These are phyloP conservation scores for Yarrowia sp. DNA, from an alignment of 805 yeast genomes.

Conservation along the genomic window DNA sequence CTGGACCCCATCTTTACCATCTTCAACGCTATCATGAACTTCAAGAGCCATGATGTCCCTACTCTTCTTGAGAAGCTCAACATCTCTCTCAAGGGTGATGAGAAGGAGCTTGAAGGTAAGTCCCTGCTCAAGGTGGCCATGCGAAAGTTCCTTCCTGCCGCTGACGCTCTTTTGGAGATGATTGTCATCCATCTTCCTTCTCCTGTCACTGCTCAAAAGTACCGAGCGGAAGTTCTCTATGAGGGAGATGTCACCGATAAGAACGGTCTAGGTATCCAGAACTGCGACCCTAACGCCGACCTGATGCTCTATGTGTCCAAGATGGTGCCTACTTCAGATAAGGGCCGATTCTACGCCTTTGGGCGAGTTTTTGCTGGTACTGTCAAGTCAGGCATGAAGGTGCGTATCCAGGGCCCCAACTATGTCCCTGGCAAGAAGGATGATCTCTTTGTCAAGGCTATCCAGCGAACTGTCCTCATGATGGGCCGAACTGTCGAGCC, in stretches of 20 bases:
- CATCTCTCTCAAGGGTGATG: slow-evolving; percentile 91
- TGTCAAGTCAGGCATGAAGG: slow-evolving; percentile 97
- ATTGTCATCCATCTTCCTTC: slow-evolving; percentile 98
- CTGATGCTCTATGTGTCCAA: slow-evolving; percentile 99
- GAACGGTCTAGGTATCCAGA: slow-evolving; percentile 88
- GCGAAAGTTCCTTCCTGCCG: slow-evolving; percentile 99
- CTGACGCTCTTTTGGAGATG: slow-evolving; percentile 99
- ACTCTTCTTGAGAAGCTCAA: slow-evolving; percentile 90
- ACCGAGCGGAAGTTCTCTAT: slow-evolving; percentile 99
- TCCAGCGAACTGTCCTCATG: slow-evolving; percentile 99
- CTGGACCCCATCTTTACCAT: slow-evolving; percentile 98
- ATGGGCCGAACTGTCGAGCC: slow-evolving; percentile 99
- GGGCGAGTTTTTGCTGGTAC: slow-evolving; percentile 99
- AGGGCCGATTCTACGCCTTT: slow-evolving; percentile 99
- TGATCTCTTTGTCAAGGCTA: slow-evolving; percentile 93
- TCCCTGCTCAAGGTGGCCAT: slow-evolving; percentile 96
- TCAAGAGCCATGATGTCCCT: slow-evolving; percentile 97
- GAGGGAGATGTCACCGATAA: slow-evolving; percentile 94
- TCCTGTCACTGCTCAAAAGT: slow-evolving; percentile 97
- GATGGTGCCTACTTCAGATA: slow-evolving; percentile 99
- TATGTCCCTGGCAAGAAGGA: slow-evolving; percentile 98
- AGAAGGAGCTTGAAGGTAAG: slow-evolving; percentile 98
- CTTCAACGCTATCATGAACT: slow-evolving; percentile 97
- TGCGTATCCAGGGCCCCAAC: slow-evolving; percentile 99
- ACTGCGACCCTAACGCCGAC: slow-evolving; percentile 98